Evolutionary conservation across 2,329 filamentous ascomycete species (phyloP).

Genomic region (Fusarium liriodendri): DNA sequence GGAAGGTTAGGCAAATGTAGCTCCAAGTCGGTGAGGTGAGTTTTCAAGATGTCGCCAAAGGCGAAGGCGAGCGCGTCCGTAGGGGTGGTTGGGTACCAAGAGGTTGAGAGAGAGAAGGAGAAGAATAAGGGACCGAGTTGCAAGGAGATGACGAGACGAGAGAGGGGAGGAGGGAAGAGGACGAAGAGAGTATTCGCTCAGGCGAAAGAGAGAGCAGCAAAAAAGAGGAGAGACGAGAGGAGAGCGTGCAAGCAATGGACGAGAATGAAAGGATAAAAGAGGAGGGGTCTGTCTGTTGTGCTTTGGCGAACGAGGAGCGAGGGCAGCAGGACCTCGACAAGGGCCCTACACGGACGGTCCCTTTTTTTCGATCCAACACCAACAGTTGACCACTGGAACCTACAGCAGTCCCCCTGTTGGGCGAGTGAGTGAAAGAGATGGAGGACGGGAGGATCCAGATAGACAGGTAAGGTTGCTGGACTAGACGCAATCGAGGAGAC

Average conservation of each 20-base stretch:
- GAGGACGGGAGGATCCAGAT: not conserved
- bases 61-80: constrained; percentile 1
- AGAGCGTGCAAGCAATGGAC: constrained; percentile 9
- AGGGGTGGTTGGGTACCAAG: not conserved
- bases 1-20: constrained; percentile 11
- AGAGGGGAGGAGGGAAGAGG: not conserved
- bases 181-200: not conserved
- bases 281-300: constrained; percentile 28
- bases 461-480: not conserved
- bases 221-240: constrained; percentile 5
- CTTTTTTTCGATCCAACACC: constrained; percentile 41
- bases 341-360: constrained; percentile 33
- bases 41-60: constrained; percentile 1
- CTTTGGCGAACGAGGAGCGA: constrained; percentile 19
- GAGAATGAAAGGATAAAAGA: constrained; percentile 9
- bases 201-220: not conserved
- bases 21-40: not conserved
- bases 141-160: not conserved
- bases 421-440: not conserved
- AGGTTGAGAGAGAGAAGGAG: constrained; percentile 12
- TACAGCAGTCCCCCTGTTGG: not conserved
- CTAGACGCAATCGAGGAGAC: not conserved
- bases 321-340: constrained; percentile 33
- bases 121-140: constrained; percentile 16
- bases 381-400: constrained; percentile 15